A percentile compares a stretch with the other conserved stretches of the same genome.
phyloP scores from a whole-genome alignment of 2,329 filamentous ascomycete species.

The Cladosporium phlei region DNA sequence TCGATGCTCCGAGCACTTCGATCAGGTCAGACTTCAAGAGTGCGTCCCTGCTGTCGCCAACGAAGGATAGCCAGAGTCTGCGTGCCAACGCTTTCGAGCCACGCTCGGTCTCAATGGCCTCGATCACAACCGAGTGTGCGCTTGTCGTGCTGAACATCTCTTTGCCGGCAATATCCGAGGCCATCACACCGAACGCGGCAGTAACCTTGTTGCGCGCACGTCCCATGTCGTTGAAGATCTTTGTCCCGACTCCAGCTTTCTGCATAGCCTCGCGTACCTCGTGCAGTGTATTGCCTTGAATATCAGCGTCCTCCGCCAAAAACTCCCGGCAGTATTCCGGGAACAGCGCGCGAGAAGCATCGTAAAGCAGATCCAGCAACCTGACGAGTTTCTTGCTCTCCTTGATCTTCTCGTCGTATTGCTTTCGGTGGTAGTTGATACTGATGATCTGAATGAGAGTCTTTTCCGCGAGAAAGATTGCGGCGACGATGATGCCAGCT shows the following conservation, averaged over 20 bases:
- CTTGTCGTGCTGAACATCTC: conserved; percentile 60
- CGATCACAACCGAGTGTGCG: conserved; percentile 27
- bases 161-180: conserved; percentile 81
- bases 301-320: conserved; percentile 71
- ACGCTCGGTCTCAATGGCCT: conserved; percentile 26
- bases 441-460: conserved; percentile 66
- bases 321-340: conserved; percentile 81
- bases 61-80: conserved; percentile 33
- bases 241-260: conserved; percentile 58
- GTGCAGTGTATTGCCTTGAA: conserved; percentile 66
- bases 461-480: conserved; percentile 64
- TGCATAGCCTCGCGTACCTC: conserved; percentile 39
- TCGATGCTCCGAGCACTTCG: conserved; percentile 25
- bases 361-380: conserved; percentile 70
- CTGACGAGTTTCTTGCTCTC: conserved; percentile 72
- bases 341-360: conserved; percentile 73
- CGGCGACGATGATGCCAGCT: conserved; percentile 57
- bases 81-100: conserved; percentile 31
- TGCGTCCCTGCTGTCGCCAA: conserved; percentile 23
- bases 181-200: conserved; percentile 76
- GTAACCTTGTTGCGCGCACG: conserved; percentile 79
- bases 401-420: conserved; percentile 67
- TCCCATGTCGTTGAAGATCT: conserved; percentile 57
- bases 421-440: conserved; percentile 68
- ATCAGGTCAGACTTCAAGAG: conserved; percentile 27